Evolutionary conservation across 306 rosid species (phyloP).

Genomic region (Leucaena leucocephala): DNA sequence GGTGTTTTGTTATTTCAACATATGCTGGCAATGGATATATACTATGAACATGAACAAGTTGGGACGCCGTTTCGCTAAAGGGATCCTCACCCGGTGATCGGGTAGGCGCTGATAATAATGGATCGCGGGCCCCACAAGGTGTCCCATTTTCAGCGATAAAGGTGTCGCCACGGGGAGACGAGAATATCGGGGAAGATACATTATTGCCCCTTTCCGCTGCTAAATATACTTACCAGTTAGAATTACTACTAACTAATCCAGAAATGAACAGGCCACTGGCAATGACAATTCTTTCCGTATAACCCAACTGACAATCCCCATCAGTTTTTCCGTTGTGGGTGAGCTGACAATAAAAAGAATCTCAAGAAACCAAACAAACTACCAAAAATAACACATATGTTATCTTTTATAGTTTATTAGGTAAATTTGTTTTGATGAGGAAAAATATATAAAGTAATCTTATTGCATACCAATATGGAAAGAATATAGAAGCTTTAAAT

Average conservation of each 20-base stretch:
- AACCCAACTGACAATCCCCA: neutral
- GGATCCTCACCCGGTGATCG: neutral
- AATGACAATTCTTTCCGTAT: conserved; percentile 9
- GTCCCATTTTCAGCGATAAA: conserved; percentile 33
- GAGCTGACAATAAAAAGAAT: neutral
- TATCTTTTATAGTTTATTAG: neutral
- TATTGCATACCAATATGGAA: neutral
- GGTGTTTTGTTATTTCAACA: neutral
- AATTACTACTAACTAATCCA: neutral
- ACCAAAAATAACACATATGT: conserved; percentile 17
- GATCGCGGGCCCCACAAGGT: conserved; percentile 45
- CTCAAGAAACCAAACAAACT: neutral
- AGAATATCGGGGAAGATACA: conserved; percentile 32
- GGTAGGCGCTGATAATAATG: conserved; percentile 54
- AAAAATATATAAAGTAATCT: neutral
- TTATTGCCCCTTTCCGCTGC: neutral
- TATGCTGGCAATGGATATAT: conserved; percentile 29
- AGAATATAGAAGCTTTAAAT: neutral
- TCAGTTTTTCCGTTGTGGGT: conserved; percentile 15
- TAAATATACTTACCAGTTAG: too few relatives aligned
- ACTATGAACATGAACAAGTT: conserved; percentile 25
- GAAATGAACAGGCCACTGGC: neutral
- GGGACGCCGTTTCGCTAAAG: neutral
- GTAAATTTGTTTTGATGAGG: neutral
- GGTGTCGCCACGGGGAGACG: conserved; percentile 45